Percentiles rank a stretch among this genome's conserved stretches.
phyloP scores from a whole-genome alignment of 176 grass and related monocot genomes.

The Alloteropsis semialata region DNA sequence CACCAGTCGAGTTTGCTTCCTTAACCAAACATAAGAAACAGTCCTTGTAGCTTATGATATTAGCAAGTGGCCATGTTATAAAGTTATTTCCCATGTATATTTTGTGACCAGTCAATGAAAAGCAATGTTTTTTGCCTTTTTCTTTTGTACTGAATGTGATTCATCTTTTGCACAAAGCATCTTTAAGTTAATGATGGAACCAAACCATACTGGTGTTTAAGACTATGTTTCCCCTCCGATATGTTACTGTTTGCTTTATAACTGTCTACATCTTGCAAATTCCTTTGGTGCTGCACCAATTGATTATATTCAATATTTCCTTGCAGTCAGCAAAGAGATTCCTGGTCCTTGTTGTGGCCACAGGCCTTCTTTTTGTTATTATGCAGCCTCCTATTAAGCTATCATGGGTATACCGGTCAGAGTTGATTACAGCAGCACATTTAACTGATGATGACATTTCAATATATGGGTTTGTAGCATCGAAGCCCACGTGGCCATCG shows the following conservation, averaged over 20 bases:
- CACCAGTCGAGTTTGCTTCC: not conserved
- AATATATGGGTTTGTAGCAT: constrained; percentile 81
- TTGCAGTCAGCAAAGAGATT: constrained; percentile 89
- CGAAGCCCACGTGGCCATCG: constrained; percentile 90
- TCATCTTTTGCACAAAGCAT: not conserved
- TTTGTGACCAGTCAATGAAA: not conserved
- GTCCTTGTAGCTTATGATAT: not conserved
- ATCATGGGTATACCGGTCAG: constrained; percentile 80
- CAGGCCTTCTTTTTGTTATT: constrained; percentile 80
- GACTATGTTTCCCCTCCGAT: not conserved
- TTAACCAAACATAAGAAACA: not conserved
- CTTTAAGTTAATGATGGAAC: not conserved
- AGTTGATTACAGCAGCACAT: constrained; percentile 78
- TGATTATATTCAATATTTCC: constrained; percentile 29
- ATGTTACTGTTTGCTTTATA: not conserved
- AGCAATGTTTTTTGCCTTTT: not conserved
- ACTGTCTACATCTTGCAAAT: not conserved
- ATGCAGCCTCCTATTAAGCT: constrained; percentile 90
- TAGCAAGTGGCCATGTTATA: not conserved
- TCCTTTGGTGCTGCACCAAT: constrained; percentile 9
- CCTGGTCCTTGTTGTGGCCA: constrained; percentile 68
- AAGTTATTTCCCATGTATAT: not conserved
- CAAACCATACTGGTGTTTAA: not conserved
- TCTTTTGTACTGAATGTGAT: not conserved
- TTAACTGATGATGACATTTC: constrained; percentile 85